Conservation (phyloP, 225 moss, liverwort and hornwort genomes). For the Neckera pumila region DNA sequence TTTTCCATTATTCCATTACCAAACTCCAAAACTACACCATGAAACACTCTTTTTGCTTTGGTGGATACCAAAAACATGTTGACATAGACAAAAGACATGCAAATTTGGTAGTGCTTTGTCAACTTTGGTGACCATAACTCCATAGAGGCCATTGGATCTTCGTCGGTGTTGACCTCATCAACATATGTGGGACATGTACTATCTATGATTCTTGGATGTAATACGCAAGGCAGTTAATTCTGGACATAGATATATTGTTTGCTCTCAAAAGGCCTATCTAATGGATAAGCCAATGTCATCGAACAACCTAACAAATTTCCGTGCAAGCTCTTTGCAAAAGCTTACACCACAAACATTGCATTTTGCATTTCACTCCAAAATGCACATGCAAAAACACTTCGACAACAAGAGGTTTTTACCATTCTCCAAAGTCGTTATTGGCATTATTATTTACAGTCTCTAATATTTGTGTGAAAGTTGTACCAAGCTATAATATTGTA, state of each 20-base stretch:
- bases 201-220: background rate
- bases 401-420: background rate
- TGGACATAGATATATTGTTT: background rate
- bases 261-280: background rate
- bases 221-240: rapidly evolving
- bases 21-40: background rate
- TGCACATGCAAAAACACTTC: rapidly evolving
- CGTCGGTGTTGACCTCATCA: rapidly evolving
- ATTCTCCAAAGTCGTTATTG: background rate
- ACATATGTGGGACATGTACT: rapidly evolving
- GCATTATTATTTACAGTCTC: background rate
- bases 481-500: background rate
- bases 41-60: background rate
- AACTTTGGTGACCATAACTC: background rate
- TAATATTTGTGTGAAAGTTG: too few relatives aligned
- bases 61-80: background rate
- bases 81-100: rapidly evolving
- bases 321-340: background rate
- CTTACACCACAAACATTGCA: rapidly evolving
- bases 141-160: rapidly evolving
- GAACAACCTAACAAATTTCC: background rate
- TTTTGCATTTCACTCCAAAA: background rate
- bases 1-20: too few relatives aligned
- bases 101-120: background rate
- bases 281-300: rapidly evolving